Conservation (phyloP, 768 basidiomycete genomes). For the Mycena polygramma region DNA sequence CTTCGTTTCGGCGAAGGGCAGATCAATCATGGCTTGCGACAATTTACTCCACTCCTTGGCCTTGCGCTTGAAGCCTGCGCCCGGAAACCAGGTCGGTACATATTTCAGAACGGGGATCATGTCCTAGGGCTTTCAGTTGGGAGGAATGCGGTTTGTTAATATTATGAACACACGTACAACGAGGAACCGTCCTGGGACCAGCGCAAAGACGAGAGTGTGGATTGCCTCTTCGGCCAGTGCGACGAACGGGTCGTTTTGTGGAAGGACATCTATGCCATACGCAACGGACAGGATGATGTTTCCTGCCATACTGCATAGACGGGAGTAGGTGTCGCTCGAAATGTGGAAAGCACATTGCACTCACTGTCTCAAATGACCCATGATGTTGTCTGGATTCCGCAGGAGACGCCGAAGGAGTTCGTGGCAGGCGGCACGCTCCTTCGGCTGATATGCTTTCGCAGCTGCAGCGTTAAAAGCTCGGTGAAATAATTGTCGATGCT, state of each 20-base stretch:
- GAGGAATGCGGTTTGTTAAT: background rate
- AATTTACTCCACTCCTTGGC: conserved; percentile 43
- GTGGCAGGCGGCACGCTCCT: conserved; percentile 35
- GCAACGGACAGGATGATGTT: conserved; percentile 35
- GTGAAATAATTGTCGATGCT: conserved; percentile 37
- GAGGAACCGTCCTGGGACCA: conserved; percentile 21
- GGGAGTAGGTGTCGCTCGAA: background rate
- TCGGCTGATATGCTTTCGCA: conserved; percentile 33
- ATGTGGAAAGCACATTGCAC: background rate
- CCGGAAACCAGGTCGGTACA: conserved; percentile 47
- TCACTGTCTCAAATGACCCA: conserved; percentile 40
- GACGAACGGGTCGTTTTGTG: conserved; percentile 43
- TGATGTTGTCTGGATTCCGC: conserved; percentile 30
- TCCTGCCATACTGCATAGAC: conserved; percentile 41
- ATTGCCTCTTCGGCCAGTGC: conserved; percentile 35
- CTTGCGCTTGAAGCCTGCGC: conserved; percentile 48
- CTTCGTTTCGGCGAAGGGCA: conserved; percentile 35
- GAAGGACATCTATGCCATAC: conserved; percentile 45
- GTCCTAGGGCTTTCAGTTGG: conserved; percentile 17
- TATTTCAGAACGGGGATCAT: conserved; percentile 42
- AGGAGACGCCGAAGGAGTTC: conserved; percentile 39
- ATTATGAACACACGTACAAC: conserved; percentile 16
- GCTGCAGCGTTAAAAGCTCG: conserved; percentile 38
- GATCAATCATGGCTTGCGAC: conserved; percentile 15
- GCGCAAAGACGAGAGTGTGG: conserved; percentile 29